Base-by-base conservation (phyloP, 345 rosid genomes). In the Cardamine occulta region DNA sequence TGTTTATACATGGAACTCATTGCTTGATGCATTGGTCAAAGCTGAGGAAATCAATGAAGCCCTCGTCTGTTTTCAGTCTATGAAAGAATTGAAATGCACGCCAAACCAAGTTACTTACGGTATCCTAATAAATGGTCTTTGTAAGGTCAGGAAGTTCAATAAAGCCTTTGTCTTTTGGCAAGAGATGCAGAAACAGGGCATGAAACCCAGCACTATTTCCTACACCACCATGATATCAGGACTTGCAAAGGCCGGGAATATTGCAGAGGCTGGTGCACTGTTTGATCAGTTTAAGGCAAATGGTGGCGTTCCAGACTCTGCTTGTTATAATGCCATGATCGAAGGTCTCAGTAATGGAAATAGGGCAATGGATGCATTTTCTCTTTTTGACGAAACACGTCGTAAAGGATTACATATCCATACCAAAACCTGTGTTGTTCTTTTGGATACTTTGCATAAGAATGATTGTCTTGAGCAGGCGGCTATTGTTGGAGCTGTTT, bases 91-190 rank as follows among this genome's bases (percentile, higher is more conserved):
- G 81, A 85, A 86, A 65, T 88, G 93, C 68, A 28, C 81, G 44
- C 96, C 96, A 14, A 90, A 90, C 86, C 84, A 82, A 19, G 70
- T 90, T 72, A 92, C 99, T 15, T 95, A 86, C 44, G 79, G 91
- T 75, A 92, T 90, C 74, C 73, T 92, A 37, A 90, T 95, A 39
- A 87, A 90, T 21, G 99, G 97, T 80, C 97, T 95, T 29, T 90
- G 99, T 76, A 85, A 74, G 66, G 80, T 89, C 62, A 85, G 97
- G 80, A 95, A 95, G 75, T 95, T 90, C 75, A 95, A 88, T 80
- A 95, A 95, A 82, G 99, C 97, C 68, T 90, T 92, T 77, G 99
- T 92, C 10, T 86, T 85, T 80, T 95, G 98, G 99, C 99, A 95
- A 87, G 98, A 95, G 88, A 92, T 95, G 97, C 90, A 80, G 78